Conservation (phyloP, 2,329 filamentous ascomycete genomes). For the Pyricularia pennisetigena region DNA sequence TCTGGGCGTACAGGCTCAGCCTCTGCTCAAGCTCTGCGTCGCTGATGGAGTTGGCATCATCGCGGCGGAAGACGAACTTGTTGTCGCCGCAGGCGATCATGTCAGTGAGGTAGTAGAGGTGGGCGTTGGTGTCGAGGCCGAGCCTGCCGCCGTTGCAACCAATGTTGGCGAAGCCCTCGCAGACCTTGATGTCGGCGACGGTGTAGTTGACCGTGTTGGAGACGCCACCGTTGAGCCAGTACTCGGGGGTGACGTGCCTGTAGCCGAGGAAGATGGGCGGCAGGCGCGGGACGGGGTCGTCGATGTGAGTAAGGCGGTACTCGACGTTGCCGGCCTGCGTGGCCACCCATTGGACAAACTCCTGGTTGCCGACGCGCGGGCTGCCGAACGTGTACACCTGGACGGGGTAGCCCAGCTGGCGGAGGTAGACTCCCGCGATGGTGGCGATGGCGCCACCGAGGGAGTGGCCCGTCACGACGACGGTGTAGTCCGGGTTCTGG, state of each 20-base stretch:
- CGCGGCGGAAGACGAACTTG: conserved; percentile 14
- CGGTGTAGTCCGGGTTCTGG: conserved; percentile 37
- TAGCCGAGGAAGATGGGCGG: conserved; percentile 52
- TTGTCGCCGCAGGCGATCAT: conserved; percentile 28
- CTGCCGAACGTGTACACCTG: conserved; percentile 59
- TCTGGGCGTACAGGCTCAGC: background rate
- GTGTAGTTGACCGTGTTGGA: conserved; percentile 24
- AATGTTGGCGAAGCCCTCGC: conserved; percentile 35
- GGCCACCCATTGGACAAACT: conserved; percentile 43
- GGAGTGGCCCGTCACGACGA: conserved; percentile 58
- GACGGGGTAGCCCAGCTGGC: conserved; percentile 31
- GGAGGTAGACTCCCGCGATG: conserved; percentile 47
- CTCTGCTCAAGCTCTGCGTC: conserved; percentile 25
- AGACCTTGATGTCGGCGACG: conserved; percentile 31
- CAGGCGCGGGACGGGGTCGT: conserved; percentile 59
- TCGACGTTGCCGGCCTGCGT: conserved; percentile 35
- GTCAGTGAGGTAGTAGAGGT: conserved; percentile 37
- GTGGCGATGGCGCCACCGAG: conserved; percentile 57
- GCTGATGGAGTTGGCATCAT: conserved; percentile 9
- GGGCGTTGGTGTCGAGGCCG: conserved; percentile 30
- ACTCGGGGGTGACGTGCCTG: conserved; percentile 60
- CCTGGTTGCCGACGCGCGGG: conserved; percentile 52
- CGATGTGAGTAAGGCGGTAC: conserved; percentile 56
- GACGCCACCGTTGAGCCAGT: conserved; percentile 41
- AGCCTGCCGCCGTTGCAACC: conserved; percentile 39